Conservation (phyloP, 306 rosid genomes). For the Biancaea sappan region DNA sequence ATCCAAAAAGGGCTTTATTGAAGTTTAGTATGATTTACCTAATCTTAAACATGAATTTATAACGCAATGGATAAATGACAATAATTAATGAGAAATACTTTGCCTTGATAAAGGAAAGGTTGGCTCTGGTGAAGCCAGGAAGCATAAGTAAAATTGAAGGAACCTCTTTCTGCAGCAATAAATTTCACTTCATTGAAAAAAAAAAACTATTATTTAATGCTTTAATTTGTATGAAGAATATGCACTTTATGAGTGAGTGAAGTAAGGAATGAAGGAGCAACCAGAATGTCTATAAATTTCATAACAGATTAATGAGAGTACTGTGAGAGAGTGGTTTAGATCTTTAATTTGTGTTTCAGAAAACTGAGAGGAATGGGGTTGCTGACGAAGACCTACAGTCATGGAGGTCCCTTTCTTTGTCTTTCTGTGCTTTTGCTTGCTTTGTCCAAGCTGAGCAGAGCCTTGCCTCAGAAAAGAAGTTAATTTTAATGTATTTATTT, state of each 20-base stretch:
- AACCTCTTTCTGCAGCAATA: slow-evolving; percentile 16
- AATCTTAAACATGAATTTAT: too few species aligned
- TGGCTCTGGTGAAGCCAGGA: not conserved
- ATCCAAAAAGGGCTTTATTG: too few species aligned
- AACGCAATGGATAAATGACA: not conserved
- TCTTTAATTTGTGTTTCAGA: slow-evolving; percentile 1
- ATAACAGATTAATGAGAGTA: not conserved
- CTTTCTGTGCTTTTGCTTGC: slow-evolving; percentile 38
- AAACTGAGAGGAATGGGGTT: not conserved
- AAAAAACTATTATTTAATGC: too few species aligned
- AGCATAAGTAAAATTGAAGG: slow-evolving; percentile 45
- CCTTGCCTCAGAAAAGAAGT: slow-evolving; percentile 32
- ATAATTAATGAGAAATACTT: slow-evolving; percentile 44
- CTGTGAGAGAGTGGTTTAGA: not conserved
- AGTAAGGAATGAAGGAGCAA: slow-evolving; percentile 44
- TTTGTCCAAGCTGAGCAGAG: slow-evolving; percentile 29
- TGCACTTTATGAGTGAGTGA: slow-evolving; percentile 33
- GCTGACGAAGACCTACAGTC: not conserved
- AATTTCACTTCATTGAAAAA: too few species aligned
- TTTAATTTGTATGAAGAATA: slow-evolving; percentile 14
- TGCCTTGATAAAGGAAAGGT: slow-evolving; percentile 31
- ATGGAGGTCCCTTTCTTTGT: not conserved
- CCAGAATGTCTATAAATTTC: not conserved
- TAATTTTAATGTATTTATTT: too few species aligned
- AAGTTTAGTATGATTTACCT: too few species aligned